Evolutionary conservation across 2,329 filamentous ascomycete genomes (phyloP), one percentile per base, ranked within the genome.

Genomic region (Ceratocystis huliohia): DNA sequence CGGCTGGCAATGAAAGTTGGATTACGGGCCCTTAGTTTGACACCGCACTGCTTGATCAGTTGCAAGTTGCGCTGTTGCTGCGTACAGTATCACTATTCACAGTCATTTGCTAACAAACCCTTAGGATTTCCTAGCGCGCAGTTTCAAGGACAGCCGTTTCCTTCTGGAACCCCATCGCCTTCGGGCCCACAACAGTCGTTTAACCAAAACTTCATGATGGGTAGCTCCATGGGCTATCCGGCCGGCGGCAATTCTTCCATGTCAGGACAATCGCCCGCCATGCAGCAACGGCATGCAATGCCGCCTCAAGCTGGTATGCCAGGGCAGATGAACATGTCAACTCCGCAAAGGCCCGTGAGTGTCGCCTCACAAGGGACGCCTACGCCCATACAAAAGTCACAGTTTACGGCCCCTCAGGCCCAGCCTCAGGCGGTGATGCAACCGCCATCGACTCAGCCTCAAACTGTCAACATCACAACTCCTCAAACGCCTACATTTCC

Each of bases 401-500:
- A 68, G 44, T 70, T 68, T 13, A 65, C 67, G 10, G 64, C 67
- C 30, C 65, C 67, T 28, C 67, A 59, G 41, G 72, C 70, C 69
- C 61, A 74, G 72, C 46, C 72, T 73, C 61, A 67, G 37, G 30
- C 72, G 70, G 20, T 70, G 69, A 56, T 70, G 71, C 8, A 71
- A 71, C 53, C 72, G 37, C 74, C 75, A 50, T 71, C 71, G 53
- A 72, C 70, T 67, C 73, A 73, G 57, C 72, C 69, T 45, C 69
- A 70, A n/a, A 72, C 74, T 44, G 73, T 73, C n/a, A 72, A 72
- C n/a, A 72, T 74, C 41, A 77, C 75, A 3, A 83, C 82, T 10
- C 82, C 82, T 1, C 82, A 84, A 72, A 84, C 82, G 6, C 82
- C 82, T 2, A 84, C 80, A 0, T 84, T 84, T 67, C 78, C 81